Evolutionary conservation across 2,329 filamentous ascomycete species (phyloP).

Genomic region (Emergomyces africanus): DNA sequence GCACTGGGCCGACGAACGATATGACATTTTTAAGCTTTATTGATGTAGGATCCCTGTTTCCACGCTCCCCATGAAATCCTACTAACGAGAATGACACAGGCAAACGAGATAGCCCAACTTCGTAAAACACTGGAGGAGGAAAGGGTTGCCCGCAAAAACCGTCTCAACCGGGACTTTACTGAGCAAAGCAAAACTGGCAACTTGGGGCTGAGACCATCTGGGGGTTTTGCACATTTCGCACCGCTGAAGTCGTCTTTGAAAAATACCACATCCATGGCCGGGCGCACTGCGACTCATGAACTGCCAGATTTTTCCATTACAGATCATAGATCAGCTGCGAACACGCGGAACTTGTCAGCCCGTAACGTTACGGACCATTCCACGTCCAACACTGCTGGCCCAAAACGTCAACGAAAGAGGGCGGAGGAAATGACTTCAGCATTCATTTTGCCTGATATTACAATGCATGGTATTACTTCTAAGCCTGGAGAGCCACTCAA

Average conservation of each 20-base stretch:
- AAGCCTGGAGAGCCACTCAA: conserved; percentile 19
- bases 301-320: not conserved
- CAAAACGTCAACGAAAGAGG: conserved; percentile 35
- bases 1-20: conserved; percentile 20
- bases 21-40: conserved; percentile 44
- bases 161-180: conserved; percentile 19
- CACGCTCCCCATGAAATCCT: not conserved
- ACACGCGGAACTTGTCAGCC: not conserved
- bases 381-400: conserved; percentile 16
- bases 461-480: conserved; percentile 28
- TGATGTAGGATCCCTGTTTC: conserved; percentile 24
- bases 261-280: conserved; percentile 29
- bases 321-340: not conserved
- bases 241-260: conserved; percentile 46
- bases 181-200: conserved; percentile 30
- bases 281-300: conserved; percentile 22
- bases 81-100: conserved; percentile 14
- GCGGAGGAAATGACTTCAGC: conserved; percentile 48
- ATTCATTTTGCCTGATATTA: conserved; percentile 53
- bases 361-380: not conserved
- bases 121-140: conserved; percentile 45
- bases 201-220: conserved; percentile 18
- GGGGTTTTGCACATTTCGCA: conserved; percentile 19
- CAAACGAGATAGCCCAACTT: conserved; percentile 39
- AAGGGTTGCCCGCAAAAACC: conserved; percentile 31